Base-by-base conservation (phyloP, 768 basidiomycete species). In the Amanita fuliginea region DNA sequence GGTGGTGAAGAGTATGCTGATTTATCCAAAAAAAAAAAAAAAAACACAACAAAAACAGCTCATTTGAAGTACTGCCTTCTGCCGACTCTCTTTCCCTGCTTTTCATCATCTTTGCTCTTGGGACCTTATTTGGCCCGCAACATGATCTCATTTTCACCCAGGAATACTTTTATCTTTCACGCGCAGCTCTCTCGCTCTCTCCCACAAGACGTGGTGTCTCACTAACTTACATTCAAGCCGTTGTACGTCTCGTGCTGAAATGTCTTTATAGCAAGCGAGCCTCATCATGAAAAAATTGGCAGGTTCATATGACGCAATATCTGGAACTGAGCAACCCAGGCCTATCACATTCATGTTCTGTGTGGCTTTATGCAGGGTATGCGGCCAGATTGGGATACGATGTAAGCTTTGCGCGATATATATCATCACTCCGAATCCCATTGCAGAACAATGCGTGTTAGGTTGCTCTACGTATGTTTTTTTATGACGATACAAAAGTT, bases 71-170 rank as follows among this genome's bases (percentile, higher is more conserved):
- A 7, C 16, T 51, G 6, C 35, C 19, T 3, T n/a, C 24, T 9
- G 61, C n/a, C 64, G 73, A 85, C 51, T 63, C 73, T 1, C 64
- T 86, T 13, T 70, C 83, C 0, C 68, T 87, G 22, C 68, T 88
- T 16, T 84, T 81, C 58, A 72, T 74, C 37, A 61, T 86, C 10
- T 79, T 89, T 53, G 76, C 83, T 4, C 69, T 88, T 21, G 84
- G 75, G 0, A 64, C 72, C 0, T 66, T 85, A n/a, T 79, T 84
- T 54, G 81, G 64, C 42, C 59, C 62, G 6, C 70, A 71, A 1
- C 66, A 78, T 75, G 73, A 55, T 67, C 74, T 5, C 58, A 72
- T 11, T 73, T 79, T 47, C 26, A 75, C 83, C 6, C 68, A 77
- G 34, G 79, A 82, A 45, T 87, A 79, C 56, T 80, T 78, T 55